Evolutionary conservation across 2,329 filamentous ascomycete species (phyloP), one percentile per base, ranked within the genome.

Genomic region (Volutella citrinella): DNA sequence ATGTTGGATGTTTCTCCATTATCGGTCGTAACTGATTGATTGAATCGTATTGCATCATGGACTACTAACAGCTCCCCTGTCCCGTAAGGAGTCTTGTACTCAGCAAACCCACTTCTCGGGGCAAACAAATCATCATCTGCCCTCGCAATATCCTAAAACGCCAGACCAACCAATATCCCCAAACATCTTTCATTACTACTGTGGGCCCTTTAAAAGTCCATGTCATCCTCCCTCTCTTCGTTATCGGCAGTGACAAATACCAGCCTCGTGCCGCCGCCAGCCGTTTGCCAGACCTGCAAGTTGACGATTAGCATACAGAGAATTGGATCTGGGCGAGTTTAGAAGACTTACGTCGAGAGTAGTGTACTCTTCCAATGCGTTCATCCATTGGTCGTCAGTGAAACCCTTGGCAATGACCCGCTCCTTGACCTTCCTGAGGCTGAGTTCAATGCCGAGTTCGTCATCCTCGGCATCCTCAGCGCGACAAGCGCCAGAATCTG

Each of bases 391-490:
- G 63, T 97, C 88, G 46, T 89, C 84, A 1, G 91, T 98, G 63
- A 96, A 98, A 4, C 93, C 93, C 75, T 95, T 96, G 33, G 90
- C 93, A 52, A 97, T 74, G 19, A 98, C 89, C 47, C 93, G 72
- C 64, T 96, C 90, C 60, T 90, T 80, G 40, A 98, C 87, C 64
- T 88, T 85, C 48, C 85, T 78, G 70, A 98, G 76, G 62, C 84
- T 93, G 52, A 98, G 67, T 63, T 96, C 90, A 14, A 75, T 59
- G 12, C 73, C 70, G 21, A 62, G 57, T 34, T 67, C 70, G 14
- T 73, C 71, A 5, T 72, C 71, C 0, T 73, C 72, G 49, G 59
- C 73, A 18, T 75, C 73, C 20, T 87, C 88, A 28, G 88, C 81
- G 25, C 86, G 82, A 49, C 91, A 89, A 34, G 89, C 88, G 37